phyloP scores from a whole-genome alignment of 2,329 filamentous ascomycete species.

The Calonectria hawksworthii region DNA sequence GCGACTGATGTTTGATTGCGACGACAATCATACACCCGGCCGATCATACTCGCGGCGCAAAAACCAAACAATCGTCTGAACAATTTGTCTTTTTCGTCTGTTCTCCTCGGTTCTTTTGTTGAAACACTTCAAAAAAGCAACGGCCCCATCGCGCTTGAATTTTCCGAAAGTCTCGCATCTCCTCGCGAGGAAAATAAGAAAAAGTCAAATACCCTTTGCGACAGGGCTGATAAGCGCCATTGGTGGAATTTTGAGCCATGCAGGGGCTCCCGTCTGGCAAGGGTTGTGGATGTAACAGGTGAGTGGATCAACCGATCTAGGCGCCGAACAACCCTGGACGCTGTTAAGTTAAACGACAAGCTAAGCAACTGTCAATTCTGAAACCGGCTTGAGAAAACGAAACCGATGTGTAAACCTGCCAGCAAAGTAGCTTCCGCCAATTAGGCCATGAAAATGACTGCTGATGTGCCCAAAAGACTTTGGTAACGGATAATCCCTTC shows the following conservation, averaged over 20 bases:
- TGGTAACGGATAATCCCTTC: no score
- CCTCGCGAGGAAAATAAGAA: background rate
- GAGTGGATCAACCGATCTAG: conserved; percentile 35
- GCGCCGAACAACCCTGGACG: conserved; percentile 15
- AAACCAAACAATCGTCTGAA: background rate
- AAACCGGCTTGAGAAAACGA: background rate
- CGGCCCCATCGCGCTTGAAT: background rate
- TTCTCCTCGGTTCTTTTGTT: background rate
- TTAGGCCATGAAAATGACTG: no score
- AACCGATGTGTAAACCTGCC: background rate
- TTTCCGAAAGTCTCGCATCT: conserved; percentile 2
- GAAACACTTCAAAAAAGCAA: background rate
- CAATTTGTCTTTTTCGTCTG: no score
- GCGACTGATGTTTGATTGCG: background rate
- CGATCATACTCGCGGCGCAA: background rate
- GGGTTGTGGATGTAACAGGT: conserved; percentile 41
- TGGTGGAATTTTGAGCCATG: conserved; percentile 40
- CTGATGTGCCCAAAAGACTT: no score
- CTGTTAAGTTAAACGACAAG: conserved; percentile 8
- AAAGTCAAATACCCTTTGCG: background rate
- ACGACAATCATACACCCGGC: background rate
- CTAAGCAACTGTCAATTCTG: background rate
- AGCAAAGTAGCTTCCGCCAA: background rate
- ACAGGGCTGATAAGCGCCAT: conserved; percentile 25
- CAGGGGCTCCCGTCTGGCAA: conserved; percentile 31